phyloP scores from a whole-genome alignment of 352 stramenopile genomes.

The Phytophthora tubulina region DNA sequence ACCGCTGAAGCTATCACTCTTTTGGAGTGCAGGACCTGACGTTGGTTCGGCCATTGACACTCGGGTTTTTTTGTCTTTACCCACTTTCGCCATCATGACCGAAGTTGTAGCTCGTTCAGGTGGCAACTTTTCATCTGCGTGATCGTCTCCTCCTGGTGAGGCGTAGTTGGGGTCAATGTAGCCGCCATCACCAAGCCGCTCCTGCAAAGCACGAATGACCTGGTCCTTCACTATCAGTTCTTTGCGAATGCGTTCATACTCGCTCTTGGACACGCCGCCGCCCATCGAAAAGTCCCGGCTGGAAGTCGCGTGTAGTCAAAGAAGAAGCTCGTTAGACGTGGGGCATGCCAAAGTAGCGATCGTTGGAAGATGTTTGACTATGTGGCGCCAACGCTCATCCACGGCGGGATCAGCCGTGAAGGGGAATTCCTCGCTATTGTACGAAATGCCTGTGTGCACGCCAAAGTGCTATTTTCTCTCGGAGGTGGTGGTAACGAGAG shows the following conservation, averaged over 20 bases:
- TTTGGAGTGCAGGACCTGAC: constrained; percentile 11
- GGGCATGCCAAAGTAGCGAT: constrained; percentile 29
- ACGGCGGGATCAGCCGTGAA: constrained; percentile 1
- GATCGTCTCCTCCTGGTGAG: neutral
- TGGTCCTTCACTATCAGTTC: constrained; percentile 77
- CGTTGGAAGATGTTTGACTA: neutral
- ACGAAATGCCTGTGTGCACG: constrained; percentile 1
- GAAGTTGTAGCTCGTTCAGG: constrained; percentile 10
- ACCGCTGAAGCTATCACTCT: constrained; percentile 17
- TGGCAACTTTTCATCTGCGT: constrained; percentile 1
- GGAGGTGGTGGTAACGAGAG: too few species aligned
- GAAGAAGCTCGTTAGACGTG: constrained; percentile 17
- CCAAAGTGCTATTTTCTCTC: constrained; percentile 18
- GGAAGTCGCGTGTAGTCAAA: constrained; percentile 11
- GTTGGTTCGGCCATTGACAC: constrained; percentile 20
- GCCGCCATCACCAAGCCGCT: constrained; percentile 53
- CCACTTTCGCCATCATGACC: constrained; percentile 5
- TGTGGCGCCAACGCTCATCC: too few species aligned
- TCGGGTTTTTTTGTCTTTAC: constrained; percentile 26
- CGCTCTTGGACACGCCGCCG: constrained; percentile 73
- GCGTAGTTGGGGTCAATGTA: constrained; percentile 29
- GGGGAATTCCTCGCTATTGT: constrained; percentile 5
- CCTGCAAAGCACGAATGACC: constrained; percentile 71
- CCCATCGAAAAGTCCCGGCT: constrained; percentile 49
- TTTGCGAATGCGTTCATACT: constrained; percentile 80